Base-by-base conservation (phyloP, 192 early-diverging fungal species). In the Rhizoclosmatium sp. region DNA sequence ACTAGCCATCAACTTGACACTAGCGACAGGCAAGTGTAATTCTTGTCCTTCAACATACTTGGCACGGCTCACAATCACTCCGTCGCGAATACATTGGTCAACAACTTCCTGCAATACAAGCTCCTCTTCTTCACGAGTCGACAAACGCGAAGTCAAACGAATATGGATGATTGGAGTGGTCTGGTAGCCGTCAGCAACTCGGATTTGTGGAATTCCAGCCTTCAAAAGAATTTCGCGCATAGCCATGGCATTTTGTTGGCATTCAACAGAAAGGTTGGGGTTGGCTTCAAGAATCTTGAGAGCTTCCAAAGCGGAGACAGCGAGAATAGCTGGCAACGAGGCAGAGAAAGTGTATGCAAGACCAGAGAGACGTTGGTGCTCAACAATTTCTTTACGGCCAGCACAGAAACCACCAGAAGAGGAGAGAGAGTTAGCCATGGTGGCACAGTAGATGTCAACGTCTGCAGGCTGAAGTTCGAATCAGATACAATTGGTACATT, bases 381-480 rank as follows among this genome's bases (percentile, higher is more conserved):
- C 95, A 16, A 95, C 86, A 65, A 97, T 91, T 69, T 95, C 95
- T 78, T 89, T 90, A 71, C 89, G 87, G 16, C 94, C 96, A 62
- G 92, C 92, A 84, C 95, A 96, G 88, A 98, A 99, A 4, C 97
- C 97, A 79, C 97, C 97, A 3, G 94, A 87, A 3, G 94, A 88
- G 31, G 91, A 91, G 10, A 99, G 82, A 0, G 94, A 84, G 76
- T 92, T 91, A 71, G 92, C 86, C 88, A 98, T 89, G 0, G 96
- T 90, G 2, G 94, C 96, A 41, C 94, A 85, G 70, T 97, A 92
- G 84, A 99, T 92, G 59, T 99, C 97, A 19, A 99, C 87, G 49
- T 95, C 90, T 23, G 86, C 86, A 7, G 94, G 81, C 80, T 89
- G 65, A 7, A 31, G 31, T 58, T 58, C 1, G 14, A 49, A 62